Evolutionary conservation across 345 rosid genomes (phyloP), one percentile per base, ranked within the genome.

Genomic region (Orychophragmus violaceus): DNA sequence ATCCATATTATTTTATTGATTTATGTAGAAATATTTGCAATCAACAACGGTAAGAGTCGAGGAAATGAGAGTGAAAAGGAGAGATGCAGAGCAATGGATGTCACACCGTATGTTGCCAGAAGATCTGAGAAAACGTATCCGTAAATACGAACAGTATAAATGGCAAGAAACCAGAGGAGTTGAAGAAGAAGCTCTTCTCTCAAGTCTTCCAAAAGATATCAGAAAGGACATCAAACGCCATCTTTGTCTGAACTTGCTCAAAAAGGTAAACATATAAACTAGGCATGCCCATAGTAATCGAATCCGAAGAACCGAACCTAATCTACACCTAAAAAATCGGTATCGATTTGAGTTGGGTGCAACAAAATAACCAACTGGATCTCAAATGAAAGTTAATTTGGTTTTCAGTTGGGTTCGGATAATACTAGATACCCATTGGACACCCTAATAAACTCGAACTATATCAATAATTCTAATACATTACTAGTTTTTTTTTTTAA

Each of bases 131-230:
- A 66, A 76, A 37, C 76, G 79, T 44, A 55, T 76, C 14, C 71
- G 76, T 6, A 18, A 72, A 54, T 76, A 76, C 48, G 79, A 76
- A 39, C 76, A 76, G 6, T 76, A 76, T 39, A 76, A 71, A 60
- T 76, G 79, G 79, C 79, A 71, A 76, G 79, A 76, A 54, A 76
- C 76, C n/a, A 59, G 67, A 66, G 79, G 79, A 9, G 79, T 76
- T 33, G 79, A 76, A 5, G 79, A 76, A 70, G 79, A 76, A 46
- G 6, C 62, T 65, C 35, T 76, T 63, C 71, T 76, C 56, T 72
- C 68, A 25, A 60, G 51, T 39, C 78, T 75, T 37, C 78, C 78
- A 1, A 75, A 75, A 69, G 78, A 75, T 69, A 70, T 75, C 10
- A 54, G 71, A 30, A 62, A 64, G 24, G 78, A 75, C 55, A 75